These are phyloP conservation scores for Wickerhamiella alocasiicola DNA, from an alignment of 805 yeast genomes.

Conservation along the genomic window DNA sequence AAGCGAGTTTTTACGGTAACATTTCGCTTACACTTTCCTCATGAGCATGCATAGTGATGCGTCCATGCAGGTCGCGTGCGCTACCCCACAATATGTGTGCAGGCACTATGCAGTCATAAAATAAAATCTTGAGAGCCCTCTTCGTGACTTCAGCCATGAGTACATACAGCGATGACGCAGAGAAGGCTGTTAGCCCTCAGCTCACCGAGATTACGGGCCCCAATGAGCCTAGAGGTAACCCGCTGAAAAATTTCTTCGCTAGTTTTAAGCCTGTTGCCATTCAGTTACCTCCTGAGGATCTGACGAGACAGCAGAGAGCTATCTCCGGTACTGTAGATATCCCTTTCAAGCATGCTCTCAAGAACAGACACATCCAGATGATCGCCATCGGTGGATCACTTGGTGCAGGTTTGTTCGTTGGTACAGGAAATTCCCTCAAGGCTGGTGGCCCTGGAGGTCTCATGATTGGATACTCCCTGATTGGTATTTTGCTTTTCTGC, in stretches of 20 bases:
- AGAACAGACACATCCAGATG: conserved; percentile 53
- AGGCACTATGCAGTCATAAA: no score
- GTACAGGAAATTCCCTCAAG: conserved; percentile 46
- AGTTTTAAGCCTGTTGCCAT: conserved; percentile 35
- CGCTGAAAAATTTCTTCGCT: conserved; percentile 25
- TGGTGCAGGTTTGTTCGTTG: conserved; percentile 66
- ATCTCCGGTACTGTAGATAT: conserved; percentile 36
- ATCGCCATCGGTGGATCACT: conserved; percentile 65
- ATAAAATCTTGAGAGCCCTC: no score
- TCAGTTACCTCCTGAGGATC: conserved; percentile 26
- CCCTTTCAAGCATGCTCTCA: conserved; percentile 36
- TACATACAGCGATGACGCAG: no score
- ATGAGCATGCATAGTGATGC: no score
- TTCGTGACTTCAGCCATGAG: no score
- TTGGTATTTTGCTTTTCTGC: conserved; percentile 52
- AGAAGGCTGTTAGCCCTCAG: no score
- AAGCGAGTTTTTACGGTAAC: no score
- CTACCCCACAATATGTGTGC: no score
- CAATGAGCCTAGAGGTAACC: no score
- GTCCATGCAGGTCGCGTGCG: no score
- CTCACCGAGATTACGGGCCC: no score
- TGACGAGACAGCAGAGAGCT: conserved; percentile 25
- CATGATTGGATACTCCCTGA: conserved; percentile 43
- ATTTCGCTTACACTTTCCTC: no score
- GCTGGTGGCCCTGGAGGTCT: conserved; percentile 50